Percentiles rank a stretch among this genome's conserved stretches.
These are phyloP conservation scores for Fusarium subglutinans DNA, from an alignment of 2,329 filamentous ascomycete species.

Conservation along the genomic window DNA sequence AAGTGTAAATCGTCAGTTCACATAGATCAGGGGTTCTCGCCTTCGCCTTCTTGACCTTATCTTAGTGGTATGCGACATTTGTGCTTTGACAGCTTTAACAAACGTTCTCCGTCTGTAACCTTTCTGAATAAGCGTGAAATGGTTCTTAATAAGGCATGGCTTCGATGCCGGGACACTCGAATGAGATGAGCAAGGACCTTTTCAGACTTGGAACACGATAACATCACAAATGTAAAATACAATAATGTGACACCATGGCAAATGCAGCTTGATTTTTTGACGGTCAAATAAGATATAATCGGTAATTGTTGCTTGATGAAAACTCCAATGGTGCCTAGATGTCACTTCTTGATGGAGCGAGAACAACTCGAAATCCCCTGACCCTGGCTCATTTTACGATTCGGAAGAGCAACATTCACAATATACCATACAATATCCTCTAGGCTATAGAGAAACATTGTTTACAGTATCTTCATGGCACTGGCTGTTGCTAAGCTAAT, in stretches of 20 bases:
- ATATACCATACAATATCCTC: background rate
- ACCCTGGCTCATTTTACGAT: background rate
- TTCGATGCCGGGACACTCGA: background rate
- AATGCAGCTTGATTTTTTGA: rapidly evolving
- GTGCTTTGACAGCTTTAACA: background rate
- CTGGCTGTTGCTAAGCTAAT: background rate
- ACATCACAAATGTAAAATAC: no score
- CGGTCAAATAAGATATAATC: no score
- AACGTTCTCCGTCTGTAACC: background rate
- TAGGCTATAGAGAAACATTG: background rate
- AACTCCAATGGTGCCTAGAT: background rate
- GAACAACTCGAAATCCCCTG: background rate
- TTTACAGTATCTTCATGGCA: background rate
- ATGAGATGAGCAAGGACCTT: background rate
- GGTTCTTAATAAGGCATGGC: background rate
- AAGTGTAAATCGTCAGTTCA: background rate
- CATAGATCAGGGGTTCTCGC: background rate
- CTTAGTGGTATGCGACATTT: background rate
- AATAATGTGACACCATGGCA: background rate
- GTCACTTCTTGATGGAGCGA: background rate
- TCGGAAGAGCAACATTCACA: background rate
- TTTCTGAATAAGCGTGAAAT: background rate
- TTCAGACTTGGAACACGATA: background rate
- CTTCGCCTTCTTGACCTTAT: background rate
- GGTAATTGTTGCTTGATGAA: no score